Percentiles rank a stretch among this genome's conserved stretches.
These are phyloP conservation scores for Hymenoscyphus occultus DNA, from an alignment of 2,329 filamentous ascomycete species.

Conservation along the genomic window DNA sequence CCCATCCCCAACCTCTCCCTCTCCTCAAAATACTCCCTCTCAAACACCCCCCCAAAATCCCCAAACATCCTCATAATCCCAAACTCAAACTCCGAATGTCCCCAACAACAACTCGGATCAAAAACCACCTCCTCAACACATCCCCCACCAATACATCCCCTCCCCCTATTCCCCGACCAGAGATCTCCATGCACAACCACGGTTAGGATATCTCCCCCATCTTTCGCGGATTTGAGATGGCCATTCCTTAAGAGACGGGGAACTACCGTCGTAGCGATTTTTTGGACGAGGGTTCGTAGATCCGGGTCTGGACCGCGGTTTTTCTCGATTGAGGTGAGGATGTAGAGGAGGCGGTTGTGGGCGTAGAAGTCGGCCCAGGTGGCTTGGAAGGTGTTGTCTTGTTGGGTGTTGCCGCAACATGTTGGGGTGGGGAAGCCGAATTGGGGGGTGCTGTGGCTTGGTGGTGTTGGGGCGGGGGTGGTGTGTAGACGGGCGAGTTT, in stretches of 20 bases:
- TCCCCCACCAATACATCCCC: conserved; percentile 56
- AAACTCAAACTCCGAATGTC: conserved; percentile 84
- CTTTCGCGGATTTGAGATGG: conserved; percentile 55
- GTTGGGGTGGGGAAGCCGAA: conserved; percentile 86
- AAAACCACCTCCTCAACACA: conserved; percentile 72
- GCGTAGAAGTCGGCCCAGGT: conserved; percentile 88
- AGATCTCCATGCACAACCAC: conserved; percentile 87
- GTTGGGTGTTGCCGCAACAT: conserved; percentile 80
- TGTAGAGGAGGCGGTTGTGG: conserved; percentile 66
- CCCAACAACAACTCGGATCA: conserved; percentile 78
- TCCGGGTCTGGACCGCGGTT: conserved; percentile 64
- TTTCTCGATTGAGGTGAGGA: conserved; percentile 55
- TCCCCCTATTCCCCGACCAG: conserved; percentile 83
- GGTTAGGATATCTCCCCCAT: conserved; percentile 52
- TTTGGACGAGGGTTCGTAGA: conserved; percentile 62
- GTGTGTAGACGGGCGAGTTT: conserved; percentile 79
- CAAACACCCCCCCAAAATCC: conserved; percentile 70
- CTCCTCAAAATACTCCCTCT: conserved; percentile 75
- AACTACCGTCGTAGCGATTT: conserved; percentile 62
- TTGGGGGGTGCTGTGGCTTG: conserved; percentile 55
- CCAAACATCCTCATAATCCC: conserved; percentile 98
- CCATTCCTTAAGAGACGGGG: conserved; percentile 70
- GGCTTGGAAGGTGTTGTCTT: conserved; percentile 70
- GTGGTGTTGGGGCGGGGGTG: conserved; percentile 65
- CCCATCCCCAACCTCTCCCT: conserved; percentile 79